Conservation (phyloP, 805 yeast genomes). For the Torulaspora franciscae region DNA sequence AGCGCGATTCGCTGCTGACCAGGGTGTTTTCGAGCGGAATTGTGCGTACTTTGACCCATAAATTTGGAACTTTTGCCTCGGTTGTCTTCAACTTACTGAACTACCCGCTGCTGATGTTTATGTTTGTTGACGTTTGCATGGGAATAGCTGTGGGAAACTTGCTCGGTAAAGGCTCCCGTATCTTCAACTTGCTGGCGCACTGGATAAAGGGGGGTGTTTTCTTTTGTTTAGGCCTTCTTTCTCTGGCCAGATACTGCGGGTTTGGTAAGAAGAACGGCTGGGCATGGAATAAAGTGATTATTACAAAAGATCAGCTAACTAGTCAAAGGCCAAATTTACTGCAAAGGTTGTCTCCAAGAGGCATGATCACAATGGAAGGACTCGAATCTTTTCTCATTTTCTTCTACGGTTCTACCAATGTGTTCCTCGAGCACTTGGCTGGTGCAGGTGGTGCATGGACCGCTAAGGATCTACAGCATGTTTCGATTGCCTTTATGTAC, state of each 20-base stretch:
- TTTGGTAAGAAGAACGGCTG: slow-evolving; percentile 70
- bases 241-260: slow-evolving; percentile 87
- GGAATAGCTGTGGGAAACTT: slow-evolving; percentile 60
- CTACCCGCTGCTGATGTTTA: slow-evolving; percentile 59
- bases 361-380: slow-evolving; percentile 75
- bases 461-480: slow-evolving; percentile 86
- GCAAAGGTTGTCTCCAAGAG: slow-evolving; percentile 35
- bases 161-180: slow-evolving; percentile 59
- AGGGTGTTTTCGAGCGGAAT: slow-evolving; percentile 36
- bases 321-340: slow-evolving; percentile 17
- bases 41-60: slow-evolving; percentile 22
- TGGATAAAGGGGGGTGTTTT: slow-evolving; percentile 95
- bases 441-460: slow-evolving; percentile 77
- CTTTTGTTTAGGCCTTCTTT: slow-evolving; percentile 63
- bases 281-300: slow-evolving; percentile 74
- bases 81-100: slow-evolving; percentile 49
- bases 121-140: slow-evolving; percentile 50
- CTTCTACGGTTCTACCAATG: slow-evolving; percentile 83
- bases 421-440: slow-evolving; percentile 86
- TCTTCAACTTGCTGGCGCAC: slow-evolving; percentile 86
- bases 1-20: slow-evolving; percentile 36
- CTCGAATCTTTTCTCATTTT: slow-evolving; percentile 74
- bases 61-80: slow-evolving; percentile 26
- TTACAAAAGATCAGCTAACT: slow-evolving; percentile 13
- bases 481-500: slow-evolving; percentile 83